phyloP scores from a whole-genome alignment of 129 eudicot species.

The Dittrichia graveolens region DNA sequence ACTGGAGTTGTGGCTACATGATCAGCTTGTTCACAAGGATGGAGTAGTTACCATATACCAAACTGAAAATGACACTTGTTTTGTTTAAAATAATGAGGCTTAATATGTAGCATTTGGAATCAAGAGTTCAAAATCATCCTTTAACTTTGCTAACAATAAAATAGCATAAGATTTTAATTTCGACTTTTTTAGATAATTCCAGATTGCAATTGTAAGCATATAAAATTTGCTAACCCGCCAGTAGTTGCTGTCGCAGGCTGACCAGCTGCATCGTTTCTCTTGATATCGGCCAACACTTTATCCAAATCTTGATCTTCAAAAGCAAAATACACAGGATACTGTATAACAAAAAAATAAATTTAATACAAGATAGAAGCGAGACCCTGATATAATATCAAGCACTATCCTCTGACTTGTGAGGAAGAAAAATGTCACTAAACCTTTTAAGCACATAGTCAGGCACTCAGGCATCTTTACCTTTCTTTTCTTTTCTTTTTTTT shows the following conservation, averaged over 20 bases:
- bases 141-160: neutral
- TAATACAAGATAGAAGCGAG: constrained; percentile 8
- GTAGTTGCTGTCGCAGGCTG: constrained; percentile 99
- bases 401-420: neutral
- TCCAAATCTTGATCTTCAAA: constrained; percentile 77
- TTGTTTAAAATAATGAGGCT: neutral
- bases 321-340: constrained; percentile 98
- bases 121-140: neutral
- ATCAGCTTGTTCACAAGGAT: neutral
- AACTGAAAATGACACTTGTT: neutral
- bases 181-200: too few species aligned
- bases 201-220: neutral
- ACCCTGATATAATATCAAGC: neutral
- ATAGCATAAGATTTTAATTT: neutral
- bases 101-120: neutral
- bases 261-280: constrained; percentile 84
- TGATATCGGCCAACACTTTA: constrained; percentile 78
- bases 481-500: neutral
- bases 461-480: too few species aligned
- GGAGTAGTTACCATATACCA: neutral
- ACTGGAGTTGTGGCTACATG: neutral
- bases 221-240: constrained; percentile 78
- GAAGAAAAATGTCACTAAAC: neutral
- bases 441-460: constrained; percentile 23
- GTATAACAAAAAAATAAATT: constrained; percentile 34